Percentiles rank a stretch among this genome's conserved stretches.
Evolutionary conservation across 164 flowering plant species (phyloP).

Genomic region (Annona squamosa): DNA sequence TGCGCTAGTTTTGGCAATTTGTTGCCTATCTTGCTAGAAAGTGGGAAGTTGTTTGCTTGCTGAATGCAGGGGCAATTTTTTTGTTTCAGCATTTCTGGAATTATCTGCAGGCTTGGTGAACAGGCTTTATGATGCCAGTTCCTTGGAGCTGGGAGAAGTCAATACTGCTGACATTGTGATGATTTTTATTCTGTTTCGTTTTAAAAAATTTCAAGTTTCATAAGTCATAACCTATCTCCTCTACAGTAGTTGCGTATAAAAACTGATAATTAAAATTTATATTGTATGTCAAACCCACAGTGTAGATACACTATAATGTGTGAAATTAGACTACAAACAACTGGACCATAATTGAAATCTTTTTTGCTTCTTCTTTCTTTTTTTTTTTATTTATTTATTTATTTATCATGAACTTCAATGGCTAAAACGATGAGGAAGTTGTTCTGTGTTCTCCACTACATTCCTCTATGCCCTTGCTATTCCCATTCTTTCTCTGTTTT

Average conservation of each 20-base stretch:
- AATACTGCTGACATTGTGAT: background rate
- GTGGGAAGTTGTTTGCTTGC: background rate
- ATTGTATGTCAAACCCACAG: background rate
- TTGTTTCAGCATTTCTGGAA: too few species aligned
- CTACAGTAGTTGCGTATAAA: background rate
- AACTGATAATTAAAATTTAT: background rate
- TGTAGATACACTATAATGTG: background rate
- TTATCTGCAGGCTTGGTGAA: too few species aligned
- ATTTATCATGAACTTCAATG: background rate
- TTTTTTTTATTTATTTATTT: too few species aligned
- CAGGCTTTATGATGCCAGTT: background rate
- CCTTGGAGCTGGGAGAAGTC: background rate
- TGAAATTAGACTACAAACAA: background rate
- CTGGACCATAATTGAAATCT: too few species aligned
- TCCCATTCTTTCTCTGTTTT: background rate
- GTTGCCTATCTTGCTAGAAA: too few species aligned
- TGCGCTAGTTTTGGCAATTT: too few species aligned
- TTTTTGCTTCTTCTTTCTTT: too few species aligned
- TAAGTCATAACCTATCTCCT: background rate
- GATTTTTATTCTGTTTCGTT: background rate
- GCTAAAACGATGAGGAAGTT: background rate
- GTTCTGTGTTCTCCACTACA: background rate
- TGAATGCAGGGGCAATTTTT: background rate
- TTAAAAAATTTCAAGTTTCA: background rate
- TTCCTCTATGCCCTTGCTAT: background rate